A percentile compares a stretch with the other conserved stretches of the same genome.
These are phyloP conservation scores for Pythium diclinum DNA, from an alignment of 352 stramenopile genomes.

Conservation along the genomic window DNA sequence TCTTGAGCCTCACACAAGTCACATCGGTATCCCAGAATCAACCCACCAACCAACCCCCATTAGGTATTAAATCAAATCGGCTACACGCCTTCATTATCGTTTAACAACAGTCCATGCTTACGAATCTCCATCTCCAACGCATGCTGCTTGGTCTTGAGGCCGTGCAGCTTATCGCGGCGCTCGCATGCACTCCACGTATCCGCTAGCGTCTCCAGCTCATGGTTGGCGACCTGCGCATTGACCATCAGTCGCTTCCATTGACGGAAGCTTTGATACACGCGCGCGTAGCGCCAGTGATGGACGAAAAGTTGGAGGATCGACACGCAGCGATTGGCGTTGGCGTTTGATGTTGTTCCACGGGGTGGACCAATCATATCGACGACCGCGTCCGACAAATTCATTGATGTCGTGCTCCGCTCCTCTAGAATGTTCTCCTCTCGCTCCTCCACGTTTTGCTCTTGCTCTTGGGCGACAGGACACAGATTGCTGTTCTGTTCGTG, in stretches of 20 bases:
- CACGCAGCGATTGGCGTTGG: constrained; percentile 2
- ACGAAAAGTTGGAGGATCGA: constrained; percentile 27
- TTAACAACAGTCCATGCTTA: not conserved
- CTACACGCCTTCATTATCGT: not conserved
- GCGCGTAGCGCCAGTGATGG: constrained; percentile 26
- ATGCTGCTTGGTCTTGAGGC: constrained; percentile 3
- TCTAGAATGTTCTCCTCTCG: not conserved
- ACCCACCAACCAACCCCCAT: no score
- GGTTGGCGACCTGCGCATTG: constrained; percentile 19
- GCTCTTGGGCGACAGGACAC: not conserved
- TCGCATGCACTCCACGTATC: constrained; percentile 17
- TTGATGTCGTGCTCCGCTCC: not conserved
- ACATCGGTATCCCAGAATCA: no score
- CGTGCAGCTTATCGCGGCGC: constrained; percentile 1
- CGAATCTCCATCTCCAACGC: constrained; percentile 9
- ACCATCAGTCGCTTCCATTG: constrained; percentile 20
- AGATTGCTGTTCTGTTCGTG: not conserved
- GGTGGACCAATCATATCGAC: constrained; percentile 12
- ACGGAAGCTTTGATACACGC: constrained; percentile 26
- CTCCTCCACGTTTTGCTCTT: not conserved
- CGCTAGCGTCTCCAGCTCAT: constrained; percentile 21
- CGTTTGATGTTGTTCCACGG: not conserved
- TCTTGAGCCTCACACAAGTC: no score
- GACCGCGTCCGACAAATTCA: not conserved
- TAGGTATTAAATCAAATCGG: not conserved